Evolutionary conservation across 2,329 filamentous ascomycete species (phyloP).

Genomic region (Boeremia exigua): DNA sequence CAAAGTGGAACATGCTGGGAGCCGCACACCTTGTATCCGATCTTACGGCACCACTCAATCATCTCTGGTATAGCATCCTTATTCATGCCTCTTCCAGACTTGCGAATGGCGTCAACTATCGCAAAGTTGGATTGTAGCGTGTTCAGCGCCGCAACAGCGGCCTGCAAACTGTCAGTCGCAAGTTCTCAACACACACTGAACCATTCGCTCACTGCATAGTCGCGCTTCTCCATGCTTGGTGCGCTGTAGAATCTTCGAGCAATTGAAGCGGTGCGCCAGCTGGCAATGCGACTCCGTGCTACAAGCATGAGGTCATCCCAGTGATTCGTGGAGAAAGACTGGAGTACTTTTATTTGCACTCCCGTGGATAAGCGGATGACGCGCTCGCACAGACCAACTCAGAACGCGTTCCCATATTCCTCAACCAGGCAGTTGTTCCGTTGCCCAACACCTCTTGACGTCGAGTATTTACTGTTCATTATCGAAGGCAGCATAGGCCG

Average conservation of each 20-base stretch:
- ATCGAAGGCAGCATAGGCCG: too few relatives aligned
- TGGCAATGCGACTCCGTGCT: constrained; percentile 29
- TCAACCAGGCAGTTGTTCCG: neutral
- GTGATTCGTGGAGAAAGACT: constrained; percentile 6
- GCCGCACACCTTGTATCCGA: constrained; percentile 73
- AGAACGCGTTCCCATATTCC: constrained; percentile 11
- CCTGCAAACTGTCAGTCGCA: constrained; percentile 50
- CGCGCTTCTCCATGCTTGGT: constrained; percentile 39
- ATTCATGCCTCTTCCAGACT: constrained; percentile 76
- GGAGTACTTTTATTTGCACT: constrained; percentile 22
- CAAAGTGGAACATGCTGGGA: constrained; percentile 14
- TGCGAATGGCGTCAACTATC: constrained; percentile 76
- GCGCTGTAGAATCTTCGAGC: constrained; percentile 24
- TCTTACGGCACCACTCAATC: constrained; percentile 74
- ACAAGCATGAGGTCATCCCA: constrained; percentile 42
- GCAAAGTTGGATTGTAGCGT: constrained; percentile 80
- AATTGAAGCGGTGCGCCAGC: constrained; percentile 17
- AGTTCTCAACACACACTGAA: neutral
- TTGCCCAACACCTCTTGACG: too few relatives aligned
- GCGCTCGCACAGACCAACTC: constrained; percentile 22
- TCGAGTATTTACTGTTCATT: too few relatives aligned
- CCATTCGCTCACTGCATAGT: constrained; percentile 41
- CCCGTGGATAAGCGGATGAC: constrained; percentile 36
- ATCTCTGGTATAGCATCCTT: constrained; percentile 81
- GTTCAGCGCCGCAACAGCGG: constrained; percentile 76